A percentile compares a stretch with the other conserved stretches of the same genome.
Conservation (phyloP, 2,329 filamentous ascomycete genomes). For the Penicillium capsulatum region DNA sequence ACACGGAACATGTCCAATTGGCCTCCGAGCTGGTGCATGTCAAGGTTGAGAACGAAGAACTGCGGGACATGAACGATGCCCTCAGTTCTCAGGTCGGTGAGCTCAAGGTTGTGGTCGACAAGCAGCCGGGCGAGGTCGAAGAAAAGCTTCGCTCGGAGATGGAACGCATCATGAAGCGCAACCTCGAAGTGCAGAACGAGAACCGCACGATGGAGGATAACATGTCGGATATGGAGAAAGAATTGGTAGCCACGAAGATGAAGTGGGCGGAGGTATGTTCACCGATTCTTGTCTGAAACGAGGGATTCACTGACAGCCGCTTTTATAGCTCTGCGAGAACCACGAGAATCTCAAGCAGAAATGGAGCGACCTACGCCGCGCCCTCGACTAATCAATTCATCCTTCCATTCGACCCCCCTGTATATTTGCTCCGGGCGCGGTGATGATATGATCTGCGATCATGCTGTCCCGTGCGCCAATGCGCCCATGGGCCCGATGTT, state of each 20-base stretch:
- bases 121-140: constrained; percentile 85
- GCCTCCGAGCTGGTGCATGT: constrained; percentile 87
- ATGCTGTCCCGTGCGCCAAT: constrained; percentile 5
- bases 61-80: constrained; percentile 85
- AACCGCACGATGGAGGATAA: constrained; percentile 85
- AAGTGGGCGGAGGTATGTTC: constrained; percentile 80
- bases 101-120: constrained; percentile 79
- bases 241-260: constrained; percentile 91
- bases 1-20: constrained; percentile 83
- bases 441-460: constrained; percentile 20
- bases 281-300: not conserved
- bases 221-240: constrained; percentile 84
- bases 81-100: constrained; percentile 80
- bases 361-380: constrained; percentile 67
- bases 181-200: constrained; percentile 89
- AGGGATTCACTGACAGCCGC: not conserved
- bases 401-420: constrained; percentile 5
- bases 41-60: constrained; percentile 88
- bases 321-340: constrained; percentile 58
- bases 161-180: constrained; percentile 86
- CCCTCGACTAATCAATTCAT: constrained; percentile 41
- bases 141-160: constrained; percentile 75
- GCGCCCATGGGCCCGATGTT: constrained; percentile 14
- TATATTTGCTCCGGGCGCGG: constrained; percentile 19
- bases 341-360: constrained; percentile 71